phyloP scores from a whole-genome alignment of 495 filamentous ascomycete genomes.

The Annulohypoxylon stygium region DNA sequence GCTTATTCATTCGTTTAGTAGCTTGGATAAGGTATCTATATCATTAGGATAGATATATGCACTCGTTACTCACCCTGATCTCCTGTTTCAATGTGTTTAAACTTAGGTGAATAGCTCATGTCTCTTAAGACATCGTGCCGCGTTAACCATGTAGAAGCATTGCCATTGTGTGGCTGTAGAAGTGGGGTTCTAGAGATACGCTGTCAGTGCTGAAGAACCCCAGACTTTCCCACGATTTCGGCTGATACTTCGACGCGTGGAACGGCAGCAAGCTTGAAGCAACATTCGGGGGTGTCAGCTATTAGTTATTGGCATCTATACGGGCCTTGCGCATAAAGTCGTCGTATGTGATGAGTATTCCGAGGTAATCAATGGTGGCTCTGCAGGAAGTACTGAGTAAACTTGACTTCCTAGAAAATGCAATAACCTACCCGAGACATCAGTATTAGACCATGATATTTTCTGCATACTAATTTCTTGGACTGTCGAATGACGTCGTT shows the following conservation, averaged over 20 bases:
- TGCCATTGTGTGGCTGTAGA: constrained; percentile 1
- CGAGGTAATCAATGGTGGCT: background rate
- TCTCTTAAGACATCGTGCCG: background rate
- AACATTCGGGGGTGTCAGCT: background rate
- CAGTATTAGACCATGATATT: constrained; percentile 1
- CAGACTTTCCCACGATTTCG: background rate
- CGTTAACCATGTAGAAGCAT: background rate
- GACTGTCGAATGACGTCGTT: background rate
- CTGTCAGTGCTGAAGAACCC: background rate
- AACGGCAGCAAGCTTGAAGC: background rate
- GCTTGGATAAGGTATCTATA: too few species aligned
- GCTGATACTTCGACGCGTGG: background rate
- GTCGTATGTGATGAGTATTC: background rate
- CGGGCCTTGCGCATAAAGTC: background rate
- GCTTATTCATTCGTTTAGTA: too few species aligned
- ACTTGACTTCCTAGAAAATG: background rate
- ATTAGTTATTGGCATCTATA: background rate
- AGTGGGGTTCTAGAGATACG: background rate
- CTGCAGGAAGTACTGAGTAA: background rate
- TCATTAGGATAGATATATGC: background rate
- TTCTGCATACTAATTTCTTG: background rate
- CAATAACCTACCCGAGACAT: background rate
- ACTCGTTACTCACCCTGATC: background rate
- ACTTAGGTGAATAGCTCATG: background rate
- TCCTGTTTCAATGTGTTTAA: background rate